Evolutionary conservation across 257 asterid genomes (phyloP).

Genomic region (Euphrasia confusa): DNA sequence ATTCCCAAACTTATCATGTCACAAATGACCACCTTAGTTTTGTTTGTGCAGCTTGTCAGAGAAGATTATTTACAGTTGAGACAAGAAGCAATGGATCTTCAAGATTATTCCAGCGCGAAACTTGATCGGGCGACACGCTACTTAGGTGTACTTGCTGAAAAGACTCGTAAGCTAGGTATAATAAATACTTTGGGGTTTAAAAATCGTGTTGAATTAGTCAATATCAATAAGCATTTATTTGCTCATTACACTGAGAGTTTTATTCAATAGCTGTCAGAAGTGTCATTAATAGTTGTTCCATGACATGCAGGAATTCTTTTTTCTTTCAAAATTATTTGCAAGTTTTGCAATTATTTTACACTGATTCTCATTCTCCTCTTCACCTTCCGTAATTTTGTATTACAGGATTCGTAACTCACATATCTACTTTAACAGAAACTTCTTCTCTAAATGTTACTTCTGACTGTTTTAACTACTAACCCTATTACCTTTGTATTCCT

Average conservation of each 20-base stretch:
- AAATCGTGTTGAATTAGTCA: neutral
- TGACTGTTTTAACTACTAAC: conserved; percentile 16
- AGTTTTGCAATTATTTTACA: conserved; percentile 15
- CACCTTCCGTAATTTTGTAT: conserved; percentile 16
- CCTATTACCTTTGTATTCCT: conserved; percentile 11
- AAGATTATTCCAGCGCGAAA: conserved; percentile 90
- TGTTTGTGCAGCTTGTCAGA: conserved; percentile 68
- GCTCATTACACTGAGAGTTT: conserved; percentile 12
- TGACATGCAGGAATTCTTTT: conserved; percentile 9
- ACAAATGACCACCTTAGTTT: conserved; percentile 22
- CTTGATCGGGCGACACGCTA: conserved; percentile 91
- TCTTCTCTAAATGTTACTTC: conserved; percentile 21
- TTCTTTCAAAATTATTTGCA: conserved; percentile 6
- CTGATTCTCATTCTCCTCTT: conserved; percentile 18
- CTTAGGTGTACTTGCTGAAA: conserved; percentile 93
- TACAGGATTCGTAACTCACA: conserved; percentile 20
- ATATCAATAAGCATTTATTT: conserved; percentile 1
- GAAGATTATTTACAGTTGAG: conserved; percentile 78
- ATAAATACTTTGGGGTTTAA: conserved; percentile 18
- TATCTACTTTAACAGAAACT: conserved; percentile 14
- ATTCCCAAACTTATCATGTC: conserved; percentile 15
- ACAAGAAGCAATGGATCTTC: conserved; percentile 93
- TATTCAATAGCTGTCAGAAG: conserved; percentile 18
- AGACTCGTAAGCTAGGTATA: conserved; percentile 82
- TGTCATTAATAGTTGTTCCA: conserved; percentile 2